phyloP scores from a whole-genome alignment of 805 yeast species.

The Kluyveromyces dobzhanskii region DNA sequence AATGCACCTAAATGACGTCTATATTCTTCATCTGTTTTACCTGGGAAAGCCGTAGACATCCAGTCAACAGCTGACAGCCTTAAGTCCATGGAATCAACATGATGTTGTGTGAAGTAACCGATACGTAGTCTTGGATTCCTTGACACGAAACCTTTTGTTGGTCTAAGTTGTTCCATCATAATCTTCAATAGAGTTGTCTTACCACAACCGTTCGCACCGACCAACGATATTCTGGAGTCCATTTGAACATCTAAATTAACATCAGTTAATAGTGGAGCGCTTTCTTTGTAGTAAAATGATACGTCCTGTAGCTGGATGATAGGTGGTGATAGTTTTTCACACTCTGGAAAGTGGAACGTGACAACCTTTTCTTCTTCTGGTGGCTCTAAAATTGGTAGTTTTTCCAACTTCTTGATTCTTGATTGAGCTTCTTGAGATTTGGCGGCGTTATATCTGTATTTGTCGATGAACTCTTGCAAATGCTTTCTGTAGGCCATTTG shows the following conservation, averaged over 20 bases:
- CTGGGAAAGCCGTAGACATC: conserved; percentile 86
- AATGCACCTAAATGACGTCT: conserved; percentile 94
- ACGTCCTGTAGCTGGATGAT: conserved; percentile 82
- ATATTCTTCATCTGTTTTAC: conserved; percentile 92
- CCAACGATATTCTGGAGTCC: conserved; percentile 92
- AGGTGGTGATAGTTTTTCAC: conserved; percentile 89
- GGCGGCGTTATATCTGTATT: conserved; percentile 95
- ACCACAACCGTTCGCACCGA: conserved; percentile 99
- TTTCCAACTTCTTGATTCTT: conserved; percentile 92
- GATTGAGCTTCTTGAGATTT: conserved; percentile 97
- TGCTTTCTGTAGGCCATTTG: conserved; percentile 95
- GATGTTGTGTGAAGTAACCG: conserved; percentile 98
- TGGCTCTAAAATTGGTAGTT: conserved; percentile 83
- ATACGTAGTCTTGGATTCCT: conserved; percentile 82
- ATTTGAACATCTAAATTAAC: conserved; percentile 87
- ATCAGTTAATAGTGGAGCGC: conserved; percentile 54
- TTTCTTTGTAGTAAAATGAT: conserved; percentile 71
- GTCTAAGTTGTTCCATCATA: conserved; percentile 67
- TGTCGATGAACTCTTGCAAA: conserved; percentile 90
- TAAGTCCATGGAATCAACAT: conserved; percentile 95
- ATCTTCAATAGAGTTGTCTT: conserved; percentile 89
- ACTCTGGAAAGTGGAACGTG: conserved; percentile 89
- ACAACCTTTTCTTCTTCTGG: conserved; percentile 87
- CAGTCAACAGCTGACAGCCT: conserved; percentile 81
- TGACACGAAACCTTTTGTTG: conserved; percentile 69